Conservation (phyloP, 345 rosid species). For the Eucalyptus marginata region DNA sequence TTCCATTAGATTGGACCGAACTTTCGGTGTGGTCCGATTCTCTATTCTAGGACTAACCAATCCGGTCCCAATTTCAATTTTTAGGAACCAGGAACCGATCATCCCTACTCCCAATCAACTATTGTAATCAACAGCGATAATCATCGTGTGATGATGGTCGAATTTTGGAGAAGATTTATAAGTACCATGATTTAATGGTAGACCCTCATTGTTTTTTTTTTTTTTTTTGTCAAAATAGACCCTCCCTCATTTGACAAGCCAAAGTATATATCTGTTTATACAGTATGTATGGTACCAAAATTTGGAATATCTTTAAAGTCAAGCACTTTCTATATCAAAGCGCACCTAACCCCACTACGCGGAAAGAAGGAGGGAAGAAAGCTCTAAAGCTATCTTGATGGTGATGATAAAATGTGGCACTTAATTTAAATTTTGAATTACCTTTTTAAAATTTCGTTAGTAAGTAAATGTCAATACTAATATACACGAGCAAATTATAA, state of each 20-base stretch:
- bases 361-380: neutral
- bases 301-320: neutral
- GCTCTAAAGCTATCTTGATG: neutral
- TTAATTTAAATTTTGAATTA: neutral
- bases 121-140: neutral
- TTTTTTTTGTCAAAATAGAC: too few relatives aligned
- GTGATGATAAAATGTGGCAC: neutral
- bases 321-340: neutral
- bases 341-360: neutral
- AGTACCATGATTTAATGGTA: neutral
- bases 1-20: too few relatives aligned
- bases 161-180: neutral
- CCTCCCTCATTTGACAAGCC: neutral
- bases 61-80: too few relatives aligned
- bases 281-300: neutral
- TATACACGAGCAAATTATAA: neutral
- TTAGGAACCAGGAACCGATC: too few relatives aligned
- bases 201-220: neutral
- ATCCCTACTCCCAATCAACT: neutral
- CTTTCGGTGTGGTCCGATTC: rapidly evolving
- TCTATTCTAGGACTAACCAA: too few relatives aligned
- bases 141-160: neutral
- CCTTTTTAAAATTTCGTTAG: neutral
- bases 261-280: neutral
- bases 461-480: neutral